phyloP scores from a whole-genome alignment of 805 yeast genomes.

The Wickerhamiella sergipiensis region DNA sequence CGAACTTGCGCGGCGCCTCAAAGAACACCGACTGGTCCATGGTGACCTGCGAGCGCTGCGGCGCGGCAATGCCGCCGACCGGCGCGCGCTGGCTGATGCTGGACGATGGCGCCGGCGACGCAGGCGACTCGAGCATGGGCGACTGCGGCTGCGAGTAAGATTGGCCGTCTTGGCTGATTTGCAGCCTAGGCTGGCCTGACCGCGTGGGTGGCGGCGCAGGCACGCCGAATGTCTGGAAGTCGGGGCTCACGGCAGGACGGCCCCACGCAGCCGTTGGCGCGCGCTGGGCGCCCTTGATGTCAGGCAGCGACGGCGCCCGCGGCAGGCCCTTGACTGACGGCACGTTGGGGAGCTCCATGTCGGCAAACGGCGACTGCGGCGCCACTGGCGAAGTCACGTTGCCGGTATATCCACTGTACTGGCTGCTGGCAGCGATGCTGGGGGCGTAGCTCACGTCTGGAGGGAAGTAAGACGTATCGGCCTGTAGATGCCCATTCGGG shows the following conservation, averaged over 20 bases:
- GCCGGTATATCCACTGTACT: background rate
- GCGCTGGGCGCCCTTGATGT: background rate
- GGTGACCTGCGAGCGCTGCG: background rate
- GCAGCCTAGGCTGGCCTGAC: background rate
- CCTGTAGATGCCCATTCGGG: no score
- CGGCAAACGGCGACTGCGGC: background rate
- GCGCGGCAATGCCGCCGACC: background rate
- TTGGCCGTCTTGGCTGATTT: background rate
- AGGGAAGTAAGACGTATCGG: background rate
- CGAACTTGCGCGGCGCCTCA: background rate
- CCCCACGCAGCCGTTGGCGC: background rate
- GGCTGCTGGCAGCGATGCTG: background rate
- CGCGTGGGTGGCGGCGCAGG: background rate
- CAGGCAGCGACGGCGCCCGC: background rate
- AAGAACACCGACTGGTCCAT: constrained; percentile 2
- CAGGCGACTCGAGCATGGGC: background rate
- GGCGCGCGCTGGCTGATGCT: background rate
- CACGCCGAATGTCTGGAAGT: background rate
- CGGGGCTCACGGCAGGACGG: no score
- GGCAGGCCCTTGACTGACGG: background rate
- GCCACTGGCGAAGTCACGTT: background rate
- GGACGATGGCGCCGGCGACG: background rate
- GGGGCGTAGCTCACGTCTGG: background rate
- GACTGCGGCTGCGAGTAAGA: background rate
- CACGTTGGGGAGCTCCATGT: constrained; percentile 2